Conservation (phyloP, 768 basidiomycete species). For the Lanmaoa pseudosensibilis region DNA sequence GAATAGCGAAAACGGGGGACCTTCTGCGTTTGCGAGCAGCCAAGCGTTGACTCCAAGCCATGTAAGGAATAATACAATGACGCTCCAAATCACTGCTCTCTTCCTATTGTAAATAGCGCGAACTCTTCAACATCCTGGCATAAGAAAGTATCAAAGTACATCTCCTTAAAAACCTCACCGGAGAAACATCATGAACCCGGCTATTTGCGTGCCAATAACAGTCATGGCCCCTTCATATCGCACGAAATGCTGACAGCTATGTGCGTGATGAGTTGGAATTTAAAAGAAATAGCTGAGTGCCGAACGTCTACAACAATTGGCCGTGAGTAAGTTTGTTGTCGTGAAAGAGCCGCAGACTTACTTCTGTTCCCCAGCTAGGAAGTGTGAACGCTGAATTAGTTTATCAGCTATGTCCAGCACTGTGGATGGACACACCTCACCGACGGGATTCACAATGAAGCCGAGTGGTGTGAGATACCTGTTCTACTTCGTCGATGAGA, state of each 20-base stretch:
- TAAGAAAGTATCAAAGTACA: neutral
- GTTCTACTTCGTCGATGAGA: constrained; percentile 41
- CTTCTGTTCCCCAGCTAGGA: constrained; percentile 12
- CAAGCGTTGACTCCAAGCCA: constrained; percentile 53
- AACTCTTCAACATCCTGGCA: constrained; percentile 9
- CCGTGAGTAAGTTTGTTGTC: neutral
- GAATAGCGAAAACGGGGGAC: constrained; percentile 36
- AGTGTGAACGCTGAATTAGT: constrained; percentile 17
- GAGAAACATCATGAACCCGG: constrained; percentile 45
- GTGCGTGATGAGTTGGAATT: neutral
- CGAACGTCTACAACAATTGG: constrained; percentile 13
- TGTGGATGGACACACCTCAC: constrained; percentile 9
- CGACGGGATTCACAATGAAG: constrained; percentile 56
- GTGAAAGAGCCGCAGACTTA: constrained; percentile 1
- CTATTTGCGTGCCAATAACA: constrained; percentile 39
- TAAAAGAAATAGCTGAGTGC: neutral
- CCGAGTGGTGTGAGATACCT: constrained; percentile 64
- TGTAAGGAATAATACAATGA: constrained; percentile 36
- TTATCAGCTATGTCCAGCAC: neutral
- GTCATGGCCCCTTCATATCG: constrained; percentile 52
- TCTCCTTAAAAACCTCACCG: constrained; percentile 30
- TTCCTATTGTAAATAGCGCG: constrained; percentile 16
- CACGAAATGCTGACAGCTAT: constrained; percentile 48
- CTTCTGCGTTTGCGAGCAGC: constrained; percentile 50
- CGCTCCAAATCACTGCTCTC: constrained; percentile 7